A percentile compares a stretch with the other conserved stretches of the same genome.
phyloP scores from a whole-genome alignment of 1,284 basidiomycete genomes.

The Boletus semigastroideus region DNA sequence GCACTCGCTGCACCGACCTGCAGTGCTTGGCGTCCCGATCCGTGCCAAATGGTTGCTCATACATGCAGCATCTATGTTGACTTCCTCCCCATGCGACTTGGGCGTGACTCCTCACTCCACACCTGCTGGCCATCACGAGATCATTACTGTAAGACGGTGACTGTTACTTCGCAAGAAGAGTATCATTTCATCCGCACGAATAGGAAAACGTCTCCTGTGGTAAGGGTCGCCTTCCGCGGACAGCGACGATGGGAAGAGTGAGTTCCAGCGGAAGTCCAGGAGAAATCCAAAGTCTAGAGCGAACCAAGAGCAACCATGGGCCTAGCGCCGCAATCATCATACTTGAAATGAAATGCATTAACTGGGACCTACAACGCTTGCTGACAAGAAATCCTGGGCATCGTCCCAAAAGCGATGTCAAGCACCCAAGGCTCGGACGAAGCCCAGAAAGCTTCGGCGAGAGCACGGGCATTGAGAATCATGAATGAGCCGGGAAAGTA shows the following conservation, averaged over 20 bases:
- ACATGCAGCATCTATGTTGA: background rate
- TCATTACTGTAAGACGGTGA: background rate
- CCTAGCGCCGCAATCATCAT: constrained; percentile 8
- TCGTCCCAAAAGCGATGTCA: background rate
- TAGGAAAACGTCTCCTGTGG: no score
- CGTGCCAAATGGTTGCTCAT: constrained; percentile 9
- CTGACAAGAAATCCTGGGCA: background rate
- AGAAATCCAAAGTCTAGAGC: constrained; percentile 8
- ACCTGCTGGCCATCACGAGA: background rate
- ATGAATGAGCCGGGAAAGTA: constrained; percentile 5
- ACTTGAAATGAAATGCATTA: constrained; percentile 1
- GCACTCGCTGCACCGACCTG: constrained; percentile 2
- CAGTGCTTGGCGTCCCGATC: constrained; percentile 26
- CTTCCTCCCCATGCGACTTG: background rate
- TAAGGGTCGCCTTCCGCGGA: constrained; percentile 12
- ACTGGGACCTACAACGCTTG: background rate
- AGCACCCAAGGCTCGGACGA: background rate
- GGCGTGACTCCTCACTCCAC: background rate
- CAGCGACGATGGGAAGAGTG: background rate
- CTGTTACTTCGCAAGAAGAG: constrained; percentile 10
- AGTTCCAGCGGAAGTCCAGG: constrained; percentile 11
- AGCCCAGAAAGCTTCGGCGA: constrained; percentile 1
- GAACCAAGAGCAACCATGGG: background rate
- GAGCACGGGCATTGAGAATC: constrained; percentile 12
- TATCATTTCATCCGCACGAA: no score